Evolutionary conservation across 225 moss, liverwort and hornwort species (phyloP).

Genomic region (Rhytidiadelphus loreus): DNA sequence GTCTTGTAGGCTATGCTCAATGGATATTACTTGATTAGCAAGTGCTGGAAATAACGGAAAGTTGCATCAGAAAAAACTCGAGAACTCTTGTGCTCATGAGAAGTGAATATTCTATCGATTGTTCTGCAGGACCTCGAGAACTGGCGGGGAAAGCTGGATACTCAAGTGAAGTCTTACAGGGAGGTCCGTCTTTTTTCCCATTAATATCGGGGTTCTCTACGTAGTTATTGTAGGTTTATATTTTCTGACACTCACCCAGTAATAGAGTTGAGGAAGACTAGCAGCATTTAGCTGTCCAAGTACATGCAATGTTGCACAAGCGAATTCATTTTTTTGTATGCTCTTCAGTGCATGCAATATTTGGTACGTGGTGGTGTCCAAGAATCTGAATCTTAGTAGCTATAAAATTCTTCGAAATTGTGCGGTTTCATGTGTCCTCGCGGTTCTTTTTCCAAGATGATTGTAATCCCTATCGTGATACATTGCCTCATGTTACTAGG

Average conservation of each 20-base stretch:
- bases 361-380: background rate
- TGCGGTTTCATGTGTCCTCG: background rate
- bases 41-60: background rate
- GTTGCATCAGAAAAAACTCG: background rate
- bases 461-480: background rate
- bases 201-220: background rate
- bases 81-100: background rate
- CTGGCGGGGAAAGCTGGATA: slow-evolving; percentile 88
- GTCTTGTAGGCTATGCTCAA: background rate
- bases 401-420: background rate
- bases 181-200: slow-evolving; percentile 31
- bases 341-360: background rate
- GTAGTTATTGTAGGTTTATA: background rate
- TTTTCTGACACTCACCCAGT: background rate
- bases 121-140: slow-evolving; percentile 71
- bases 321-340: background rate
- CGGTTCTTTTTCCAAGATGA: background rate
- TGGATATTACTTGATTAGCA: background rate
- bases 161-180: slow-evolving; percentile 86
- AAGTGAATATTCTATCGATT: background rate
- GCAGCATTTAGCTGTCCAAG: background rate
- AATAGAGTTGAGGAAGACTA: background rate
- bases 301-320: background rate
- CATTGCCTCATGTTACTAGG: background rate
- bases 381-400: background rate